Base-by-base conservation (phyloP, 768 basidiomycete species). In the Lentinula edodes region DNA sequence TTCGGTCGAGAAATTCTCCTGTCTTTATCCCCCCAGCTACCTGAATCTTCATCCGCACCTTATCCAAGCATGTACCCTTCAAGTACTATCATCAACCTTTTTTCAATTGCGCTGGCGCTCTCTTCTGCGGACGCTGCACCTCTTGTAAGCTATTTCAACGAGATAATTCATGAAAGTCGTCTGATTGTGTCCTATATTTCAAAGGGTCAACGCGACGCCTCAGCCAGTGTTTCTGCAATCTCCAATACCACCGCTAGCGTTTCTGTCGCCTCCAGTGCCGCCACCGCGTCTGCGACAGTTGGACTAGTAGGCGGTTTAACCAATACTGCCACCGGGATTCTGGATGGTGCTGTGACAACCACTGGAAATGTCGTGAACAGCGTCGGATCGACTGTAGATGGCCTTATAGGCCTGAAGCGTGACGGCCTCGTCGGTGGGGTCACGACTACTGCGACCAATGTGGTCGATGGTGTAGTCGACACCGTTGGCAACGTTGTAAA, bases 51-150 rank as follows among this genome's bases (percentile, higher is more conserved):
- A 16, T 12, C 53, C 55, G 6, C 18, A 56, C 6, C 18, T 20
- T 23, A 13, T 41, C 12, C 5, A 16, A 56, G 28, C 41, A 56
- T 56, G 55, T 28, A 56, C 41, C 34, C 55, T 28, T 52, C 51
- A 52, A 52, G 35, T 52, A 16, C 51, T 52, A 0, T 56, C 55
- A 42, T 56, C 10, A 23, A 28, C 38, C 39, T 56, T 28, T 28
- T 56, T 34, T 56, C 55, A 28, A 23, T 56, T 23, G 55, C 55
- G 39, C 41, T 56, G 23, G 55, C 55, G 55, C 55, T 56, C 15
- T 41, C 38, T 12, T 56, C 55, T 2, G 41, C 23, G 39, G 55
- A 41, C 13, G 55, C 55, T 42, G 55, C 55, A 6, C 55, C 55
- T 23, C 38, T 28, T 42, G 55, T 43, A 32, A n/a, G 55, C 16